Evolutionary conservation across 1,284 basidiomycete genomes (phyloP), one percentile per base, ranked within the genome.

Genomic region (Cryptococcus sp.): DNA sequence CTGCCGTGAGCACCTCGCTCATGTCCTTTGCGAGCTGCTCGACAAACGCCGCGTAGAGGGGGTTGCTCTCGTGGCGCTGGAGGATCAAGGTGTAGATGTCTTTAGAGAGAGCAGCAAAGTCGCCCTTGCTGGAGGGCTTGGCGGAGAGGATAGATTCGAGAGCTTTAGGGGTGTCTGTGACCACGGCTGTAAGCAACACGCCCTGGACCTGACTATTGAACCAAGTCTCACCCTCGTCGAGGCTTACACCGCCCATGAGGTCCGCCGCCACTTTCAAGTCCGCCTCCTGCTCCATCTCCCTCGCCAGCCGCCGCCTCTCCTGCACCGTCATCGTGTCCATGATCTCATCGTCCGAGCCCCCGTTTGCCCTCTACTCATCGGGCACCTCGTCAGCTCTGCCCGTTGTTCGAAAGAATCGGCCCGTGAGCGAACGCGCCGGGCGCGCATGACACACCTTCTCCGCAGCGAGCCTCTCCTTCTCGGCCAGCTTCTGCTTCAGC

Each of bases 401-500:
- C 28, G 28, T 9, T 9, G 9, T 33, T 4, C 9, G 28, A 9
- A 9, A 33, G 4, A 33, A 33, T n/a, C n/a, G n/a, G n/a, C 28
- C 28, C 9, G 4, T 9, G 28, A 33, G 28, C 28, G 28, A 33
- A 33, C 28, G 28, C 28, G 4, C 28, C 28, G 28, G 28, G 5
- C 28, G 28, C n/a, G 1, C 13, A 2, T 8, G 3, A 66, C 70
- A 61, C 54, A 71, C 70, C 42, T 57, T 80, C 0, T 88, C 88
- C 67, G 90, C 60, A 11, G 69, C 71, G 15, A 67, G 55, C 18
- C 60, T 59, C 61, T 75, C 89, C 77, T 89, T 94, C 78, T 92
- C 89, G 0, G 89, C 91, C 2, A 95, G 79, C 77, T 93, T 94
- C 46, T 84, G 83, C 77, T 94, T 95, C 63, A 94, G 77, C 0